Evolutionary conservation across 2,329 filamentous ascomycete species (phyloP), one percentile per base, ranked within the genome.

Genomic region (Metarhizium guizhouense): DNA sequence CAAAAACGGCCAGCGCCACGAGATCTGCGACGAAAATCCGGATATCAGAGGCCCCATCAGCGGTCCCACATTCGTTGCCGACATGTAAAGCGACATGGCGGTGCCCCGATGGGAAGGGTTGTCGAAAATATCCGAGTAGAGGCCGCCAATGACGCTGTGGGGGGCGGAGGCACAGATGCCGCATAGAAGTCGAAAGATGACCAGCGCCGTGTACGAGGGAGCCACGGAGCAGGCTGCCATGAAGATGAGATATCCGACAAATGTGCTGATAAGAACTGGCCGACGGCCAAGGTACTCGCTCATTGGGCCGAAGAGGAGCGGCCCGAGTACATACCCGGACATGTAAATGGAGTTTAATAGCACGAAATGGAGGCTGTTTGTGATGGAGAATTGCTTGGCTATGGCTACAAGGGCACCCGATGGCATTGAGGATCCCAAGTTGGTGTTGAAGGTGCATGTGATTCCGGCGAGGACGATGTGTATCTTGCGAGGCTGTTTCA

Each of bases 111-210:
- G 60, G 1, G 67, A 64, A 1, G 68, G 67, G 11, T 67, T 53
- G 54, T 70, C 65, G 14, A 71, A 54, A 29, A 69, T 67, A 20
- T 70, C 68, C 11, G 67, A 62, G 47, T 70, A 70, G 1, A 70
- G 59, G 0, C 68, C 68, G 2, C 65, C 64, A 16, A 70, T 64
- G 13, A 70, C 64, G 2, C 67, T 67, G 1, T 68, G 70, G 6
- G 68, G 68, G 6, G 68, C 68, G 0, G 68, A 67, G 8, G 68
- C 68, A 18, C 64, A 67, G 56, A 70, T 58, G 16, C 68, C 68
- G 14, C 65, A 63, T 13, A 70, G 57, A 1, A 70, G 57, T 3
- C 76, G 70, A 47, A 78, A 68, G 34, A 76, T 58, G 47, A 78
- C 68, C 10, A 79, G 62, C 0, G 32, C 32, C 3, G 32, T 10